phyloP scores from a whole-genome alignment of 805 yeast genomes.

The Ogataea pini region DNA sequence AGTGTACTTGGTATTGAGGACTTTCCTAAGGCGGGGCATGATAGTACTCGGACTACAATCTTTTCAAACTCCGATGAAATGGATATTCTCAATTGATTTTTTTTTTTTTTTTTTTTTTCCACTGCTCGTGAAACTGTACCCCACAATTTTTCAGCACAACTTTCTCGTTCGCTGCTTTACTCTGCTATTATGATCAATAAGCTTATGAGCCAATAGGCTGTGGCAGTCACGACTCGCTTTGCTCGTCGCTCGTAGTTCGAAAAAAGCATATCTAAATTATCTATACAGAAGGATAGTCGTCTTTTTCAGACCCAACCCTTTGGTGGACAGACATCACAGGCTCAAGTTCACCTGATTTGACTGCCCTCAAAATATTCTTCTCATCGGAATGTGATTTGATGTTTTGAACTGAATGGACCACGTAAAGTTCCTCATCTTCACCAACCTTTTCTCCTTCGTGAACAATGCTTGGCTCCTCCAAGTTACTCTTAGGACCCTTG shows the following conservation, averaged over 20 bases:
- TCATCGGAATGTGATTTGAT: conserved; percentile 22
- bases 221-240: not conserved
- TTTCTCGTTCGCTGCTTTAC: too few relatives aligned
- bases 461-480: conserved; percentile 29
- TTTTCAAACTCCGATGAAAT: too few relatives aligned
- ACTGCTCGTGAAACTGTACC: not conserved
- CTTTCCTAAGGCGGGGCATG: conserved; percentile 35
- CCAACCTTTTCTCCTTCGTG: conserved; percentile 25
- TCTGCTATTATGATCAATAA: too few relatives aligned
- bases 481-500: conserved; percentile 50
- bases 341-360: conserved; percentile 22
- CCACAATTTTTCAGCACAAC: too few relatives aligned
- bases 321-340: conserved; percentile 23
- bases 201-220: too few relatives aligned
- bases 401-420: conserved; percentile 20
- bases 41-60: too few relatives aligned
- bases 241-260: too few relatives aligned
- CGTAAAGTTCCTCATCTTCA: conserved; percentile 23
- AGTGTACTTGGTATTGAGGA: conserved; percentile 28
- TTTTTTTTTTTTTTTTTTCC: not conserved
- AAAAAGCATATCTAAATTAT: not conserved
- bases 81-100: too few relatives aligned
- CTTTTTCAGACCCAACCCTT: conserved; percentile 9
- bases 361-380: conserved; percentile 17
- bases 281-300: conserved; percentile 9